Base-by-base conservation (phyloP, 2,329 filamentous ascomycete genomes). In the Bipolaris victoriae region DNA sequence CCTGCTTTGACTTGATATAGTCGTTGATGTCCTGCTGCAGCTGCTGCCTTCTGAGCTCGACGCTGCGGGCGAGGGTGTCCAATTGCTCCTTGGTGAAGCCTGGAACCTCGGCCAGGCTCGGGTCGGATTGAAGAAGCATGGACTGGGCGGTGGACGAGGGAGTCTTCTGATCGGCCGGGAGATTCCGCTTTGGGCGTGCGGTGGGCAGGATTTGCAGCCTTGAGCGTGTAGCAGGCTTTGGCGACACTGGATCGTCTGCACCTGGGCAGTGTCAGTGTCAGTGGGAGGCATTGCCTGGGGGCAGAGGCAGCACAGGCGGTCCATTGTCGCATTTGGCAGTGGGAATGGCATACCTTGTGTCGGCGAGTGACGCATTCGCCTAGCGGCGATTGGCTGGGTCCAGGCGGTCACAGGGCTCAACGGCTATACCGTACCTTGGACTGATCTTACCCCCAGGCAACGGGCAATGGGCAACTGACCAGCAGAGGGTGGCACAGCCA, bases 21-120 rank as follows among this genome's bases (percentile, higher is more conserved):
- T 63, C 63, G 49, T 65, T 43, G 61, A 76, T 76, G 63, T 76
- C 74, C 43, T 56, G 54, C 65, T 76, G 71, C 57, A 76, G 73
- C 62, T 71, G 68, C 65, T 70, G 69, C 59, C 74, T 68, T 49
- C 73, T 70, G 44, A 61, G 61, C 65, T 76, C 73, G 56, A 76
- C 65, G 60, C 62, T 73, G 64, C 63, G 64, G 52, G 71, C 66
- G 57, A 75, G 63, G 57, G 47, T 50, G 54, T 72, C 69, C 62
- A 76, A 66, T 66, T 75, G 71, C 63, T 65, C 65, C 36, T 61
- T 63, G 9, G 65, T 60, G 60, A 71, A 69, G 68, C 67, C 72
- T 59, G 70, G 67, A 53, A 67, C 62, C 68, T 72, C 69, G 70
- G 67, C 67, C 68, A 72, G 67, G 50, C 63, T 57, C 66, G 68